Conservation (phyloP, 2,329 filamentous ascomycete genomes). For the Exutisphaerella laricina region DNA sequence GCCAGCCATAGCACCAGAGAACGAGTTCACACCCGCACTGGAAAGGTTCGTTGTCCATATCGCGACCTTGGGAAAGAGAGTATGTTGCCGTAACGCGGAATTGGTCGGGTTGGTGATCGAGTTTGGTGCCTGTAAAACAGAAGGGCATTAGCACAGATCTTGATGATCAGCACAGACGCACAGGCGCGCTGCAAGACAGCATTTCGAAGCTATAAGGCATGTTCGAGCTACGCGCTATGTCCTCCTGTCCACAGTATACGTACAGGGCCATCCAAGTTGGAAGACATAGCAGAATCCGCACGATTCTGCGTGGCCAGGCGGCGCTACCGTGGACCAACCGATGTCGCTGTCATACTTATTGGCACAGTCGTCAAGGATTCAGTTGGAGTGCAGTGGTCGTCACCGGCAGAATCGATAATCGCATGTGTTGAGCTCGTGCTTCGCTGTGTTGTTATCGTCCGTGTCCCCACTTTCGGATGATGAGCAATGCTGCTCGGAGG, state of each 20-base stretch:
- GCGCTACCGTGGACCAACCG: conserved; percentile 25
- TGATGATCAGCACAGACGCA: too few species aligned
- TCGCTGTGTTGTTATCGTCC: conserved; percentile 1
- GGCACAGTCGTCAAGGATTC: too few species aligned
- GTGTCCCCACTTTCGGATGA: neutral
- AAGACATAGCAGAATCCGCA: conserved; percentile 26
- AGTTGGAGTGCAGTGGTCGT: too few species aligned
- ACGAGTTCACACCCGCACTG: conserved; percentile 63
- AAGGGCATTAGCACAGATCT: too few species aligned
- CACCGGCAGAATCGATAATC: too few species aligned
- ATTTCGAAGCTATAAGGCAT: too few species aligned
- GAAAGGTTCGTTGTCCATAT: conserved; percentile 45
- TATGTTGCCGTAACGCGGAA: conserved; percentile 18
- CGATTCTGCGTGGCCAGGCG: conserved; percentile 28
- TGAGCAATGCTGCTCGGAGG: neutral
- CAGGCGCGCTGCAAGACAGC: too few species aligned
- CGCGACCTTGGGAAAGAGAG: conserved; percentile 34
- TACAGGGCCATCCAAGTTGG: conserved; percentile 30
- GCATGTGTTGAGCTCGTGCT: neutral
- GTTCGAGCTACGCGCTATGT: too few species aligned
- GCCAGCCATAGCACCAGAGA: conserved; percentile 82
- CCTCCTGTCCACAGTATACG: too few species aligned
- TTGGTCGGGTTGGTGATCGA: conserved; percentile 11
- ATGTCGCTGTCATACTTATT: conserved; percentile 27
- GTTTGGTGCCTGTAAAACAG: too few species aligned